A percentile compares a stretch with the other conserved stretches of the same genome.
phyloP scores from a whole-genome alignment of 169 alveolate species.

The Plasmodium gallinaceum region DNA sequence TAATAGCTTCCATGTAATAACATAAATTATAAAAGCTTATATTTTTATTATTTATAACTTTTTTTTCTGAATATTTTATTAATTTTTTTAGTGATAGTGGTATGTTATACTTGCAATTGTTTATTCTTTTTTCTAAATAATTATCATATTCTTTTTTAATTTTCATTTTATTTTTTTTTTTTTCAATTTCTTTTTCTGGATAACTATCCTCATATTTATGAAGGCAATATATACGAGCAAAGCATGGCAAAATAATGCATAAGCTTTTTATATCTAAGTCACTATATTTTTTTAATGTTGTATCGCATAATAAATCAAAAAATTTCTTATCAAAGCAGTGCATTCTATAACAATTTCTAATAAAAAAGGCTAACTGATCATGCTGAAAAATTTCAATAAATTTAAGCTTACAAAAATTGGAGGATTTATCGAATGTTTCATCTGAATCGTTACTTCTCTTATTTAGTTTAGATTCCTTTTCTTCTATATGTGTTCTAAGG shows the following conservation, averaged over 20 bases:
- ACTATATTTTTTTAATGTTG: constrained; percentile 4
- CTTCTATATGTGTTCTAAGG: background rate
- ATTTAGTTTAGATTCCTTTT: constrained; percentile 3
- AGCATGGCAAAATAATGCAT: constrained; percentile 55
- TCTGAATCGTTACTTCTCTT: background rate
- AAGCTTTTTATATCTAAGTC: constrained; percentile 5
- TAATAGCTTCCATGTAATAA: constrained; percentile 68
- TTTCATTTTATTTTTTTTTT: background rate
- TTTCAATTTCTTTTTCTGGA: background rate
- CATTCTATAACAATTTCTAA: constrained; percentile 72
- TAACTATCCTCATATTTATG: background rate
- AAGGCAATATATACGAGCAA: constrained; percentile 70
- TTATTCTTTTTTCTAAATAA: constrained; percentile 38
- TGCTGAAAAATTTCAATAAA: constrained; percentile 44
- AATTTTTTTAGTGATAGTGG: constrained; percentile 44
- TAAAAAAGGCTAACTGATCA: constrained; percentile 41
- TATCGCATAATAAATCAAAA: constrained; percentile 63
- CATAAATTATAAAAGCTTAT: constrained; percentile 25
- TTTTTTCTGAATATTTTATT: constrained; percentile 28
- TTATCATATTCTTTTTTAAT: constrained; percentile 9
- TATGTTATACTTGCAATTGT: constrained; percentile 26
- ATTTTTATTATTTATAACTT: constrained; percentile 6
- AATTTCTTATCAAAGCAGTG: constrained; percentile 69
- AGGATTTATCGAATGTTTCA: background rate
- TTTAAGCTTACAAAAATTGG: background rate